Evolutionary conservation across 192 early-diverging fungal species (phyloP).

Genomic region (Chytriomyces confervae): DNA sequence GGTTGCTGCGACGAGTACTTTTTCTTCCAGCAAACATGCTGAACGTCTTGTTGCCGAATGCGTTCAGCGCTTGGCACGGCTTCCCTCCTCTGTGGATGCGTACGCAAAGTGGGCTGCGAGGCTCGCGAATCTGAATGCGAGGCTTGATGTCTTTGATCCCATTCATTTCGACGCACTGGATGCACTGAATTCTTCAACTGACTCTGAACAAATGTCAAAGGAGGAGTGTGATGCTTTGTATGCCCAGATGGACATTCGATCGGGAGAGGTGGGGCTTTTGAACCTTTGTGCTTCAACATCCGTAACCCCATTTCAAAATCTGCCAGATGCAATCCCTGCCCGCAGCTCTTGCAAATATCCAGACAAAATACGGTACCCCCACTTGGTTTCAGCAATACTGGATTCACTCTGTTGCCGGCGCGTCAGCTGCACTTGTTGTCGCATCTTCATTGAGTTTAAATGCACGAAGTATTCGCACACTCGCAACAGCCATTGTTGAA

Average conservation of each 20-base stretch:
- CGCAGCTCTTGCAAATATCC: slow-evolving; percentile 9
- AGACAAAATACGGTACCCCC: slow-evolving; percentile 60
- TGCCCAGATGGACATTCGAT: not conserved
- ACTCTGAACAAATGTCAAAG: too few species aligned
- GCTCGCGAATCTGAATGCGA: not conserved
- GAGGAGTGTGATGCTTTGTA: not conserved
- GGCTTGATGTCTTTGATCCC: not conserved
- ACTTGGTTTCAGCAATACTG: slow-evolving; percentile 67
- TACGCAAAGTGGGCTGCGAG: not conserved
- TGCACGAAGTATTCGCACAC: slow-evolving; percentile 57
- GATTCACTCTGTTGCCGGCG: slow-evolving; percentile 67
- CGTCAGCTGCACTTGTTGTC: slow-evolving; percentile 52
- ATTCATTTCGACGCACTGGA: not conserved
- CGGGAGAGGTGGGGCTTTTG: not conserved
- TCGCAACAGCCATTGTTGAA: slow-evolving; percentile 54
- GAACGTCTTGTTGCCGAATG: too few species aligned
- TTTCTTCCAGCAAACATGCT: too few species aligned
- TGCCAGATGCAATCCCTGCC: not conserved
- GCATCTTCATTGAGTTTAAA: slow-evolving; percentile 35
- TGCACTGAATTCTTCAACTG: too few species aligned
- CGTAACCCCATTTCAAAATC: not conserved
- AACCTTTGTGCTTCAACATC: not conserved
- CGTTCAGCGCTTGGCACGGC: not conserved
- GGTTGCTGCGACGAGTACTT: too few species aligned
- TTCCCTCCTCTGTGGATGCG: not conserved